These are phyloP conservation scores for Phytophthora boehmeriae DNA, from an alignment of 352 stramenopile genomes.

Conservation along the genomic window DNA sequence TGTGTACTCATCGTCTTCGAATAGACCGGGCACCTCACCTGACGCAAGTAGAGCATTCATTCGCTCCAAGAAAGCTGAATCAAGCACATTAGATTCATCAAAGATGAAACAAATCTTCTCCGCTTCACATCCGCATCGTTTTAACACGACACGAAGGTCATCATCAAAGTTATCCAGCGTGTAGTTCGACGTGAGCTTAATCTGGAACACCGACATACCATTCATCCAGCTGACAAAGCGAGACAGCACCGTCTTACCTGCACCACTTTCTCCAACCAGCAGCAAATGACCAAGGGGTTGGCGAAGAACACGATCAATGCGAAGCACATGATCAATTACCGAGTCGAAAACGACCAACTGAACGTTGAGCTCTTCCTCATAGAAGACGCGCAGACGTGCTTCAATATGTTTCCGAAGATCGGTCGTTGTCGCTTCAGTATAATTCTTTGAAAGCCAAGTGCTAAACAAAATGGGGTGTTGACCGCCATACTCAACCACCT, in stretches of 20 bases:
- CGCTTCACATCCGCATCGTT: slow-evolving; percentile 96
- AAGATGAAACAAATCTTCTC: slow-evolving; percentile 99
- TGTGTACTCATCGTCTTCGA: slow-evolving; percentile 99
- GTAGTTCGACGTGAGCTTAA: slow-evolving; percentile 99
- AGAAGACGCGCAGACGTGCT: slow-evolving; percentile 98
- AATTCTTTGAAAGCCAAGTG: slow-evolving; percentile 98
- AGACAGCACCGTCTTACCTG: slow-evolving; percentile 99
- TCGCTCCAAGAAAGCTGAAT: slow-evolving; percentile 98
- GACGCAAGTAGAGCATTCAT: slow-evolving; percentile 99
- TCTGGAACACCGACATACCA: slow-evolving; percentile 99
- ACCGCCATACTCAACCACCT: slow-evolving; percentile 71
- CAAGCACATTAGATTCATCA: slow-evolving; percentile 99
- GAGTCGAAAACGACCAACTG: slow-evolving; percentile 99
- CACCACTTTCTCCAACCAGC: slow-evolving; percentile 98
- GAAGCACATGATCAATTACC: slow-evolving; percentile 98
- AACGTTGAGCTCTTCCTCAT: slow-evolving; percentile 99
- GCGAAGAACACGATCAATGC: slow-evolving; percentile 97
- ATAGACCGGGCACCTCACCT: slow-evolving; percentile 99
- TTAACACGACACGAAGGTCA: slow-evolving; percentile 97
- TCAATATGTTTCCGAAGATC: slow-evolving; percentile 97
- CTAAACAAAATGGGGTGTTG: slow-evolving; percentile 97
- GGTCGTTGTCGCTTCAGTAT: slow-evolving; percentile 91
- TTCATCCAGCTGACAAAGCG: slow-evolving; percentile 99
- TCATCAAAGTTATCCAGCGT: slow-evolving; percentile 99
- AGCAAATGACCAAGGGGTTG: slow-evolving; percentile 99